These are phyloP conservation scores for Colletotrichum sublineola DNA, from an alignment of 2,329 filamentous ascomycete species.

Conservation along the genomic window DNA sequence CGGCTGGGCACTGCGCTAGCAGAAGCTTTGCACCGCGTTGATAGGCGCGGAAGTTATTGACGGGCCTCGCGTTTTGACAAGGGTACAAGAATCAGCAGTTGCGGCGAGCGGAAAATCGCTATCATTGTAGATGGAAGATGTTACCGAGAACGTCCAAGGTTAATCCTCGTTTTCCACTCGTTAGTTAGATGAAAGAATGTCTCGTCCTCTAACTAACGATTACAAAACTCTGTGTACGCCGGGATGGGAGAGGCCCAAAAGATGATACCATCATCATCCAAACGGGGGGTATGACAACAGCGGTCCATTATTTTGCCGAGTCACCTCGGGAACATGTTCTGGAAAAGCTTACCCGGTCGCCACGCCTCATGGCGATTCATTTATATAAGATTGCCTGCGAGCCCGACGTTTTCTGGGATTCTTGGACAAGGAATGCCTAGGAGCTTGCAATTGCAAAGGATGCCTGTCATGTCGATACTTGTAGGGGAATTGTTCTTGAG, in stretches of 20 bases:
- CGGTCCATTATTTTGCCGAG: too few relatives aligned
- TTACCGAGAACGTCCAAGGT: not conserved
- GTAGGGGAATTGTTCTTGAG: not conserved
- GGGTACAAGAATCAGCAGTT: not conserved
- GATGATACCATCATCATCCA: too few relatives aligned
- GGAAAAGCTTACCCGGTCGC: not conserved
- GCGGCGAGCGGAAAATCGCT: slow-evolving; percentile 10
- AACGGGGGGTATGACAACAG: too few relatives aligned
- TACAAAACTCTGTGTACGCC: too few relatives aligned
- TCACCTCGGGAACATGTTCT: not conserved
- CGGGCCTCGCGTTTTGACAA: not conserved
- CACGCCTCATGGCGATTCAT: not conserved
- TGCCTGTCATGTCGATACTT: not conserved
- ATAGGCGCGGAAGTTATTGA: slow-evolving; percentile 2
- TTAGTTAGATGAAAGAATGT: not conserved
- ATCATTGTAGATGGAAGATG: not conserved
- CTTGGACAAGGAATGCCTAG: not conserved
- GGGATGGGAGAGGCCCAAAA: too few relatives aligned
- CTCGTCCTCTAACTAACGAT: too few relatives aligned
- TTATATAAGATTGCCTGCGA: not conserved
- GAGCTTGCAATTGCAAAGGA: not conserved
- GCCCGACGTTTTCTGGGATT: not conserved
- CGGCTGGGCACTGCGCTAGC: slow-evolving; percentile 11
- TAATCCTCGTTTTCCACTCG: not conserved
- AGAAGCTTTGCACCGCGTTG: not conserved